Evolutionary conservation across 495 filamentous ascomycete species (phyloP).

Genomic region (Sphaerosporella brunnea): DNA sequence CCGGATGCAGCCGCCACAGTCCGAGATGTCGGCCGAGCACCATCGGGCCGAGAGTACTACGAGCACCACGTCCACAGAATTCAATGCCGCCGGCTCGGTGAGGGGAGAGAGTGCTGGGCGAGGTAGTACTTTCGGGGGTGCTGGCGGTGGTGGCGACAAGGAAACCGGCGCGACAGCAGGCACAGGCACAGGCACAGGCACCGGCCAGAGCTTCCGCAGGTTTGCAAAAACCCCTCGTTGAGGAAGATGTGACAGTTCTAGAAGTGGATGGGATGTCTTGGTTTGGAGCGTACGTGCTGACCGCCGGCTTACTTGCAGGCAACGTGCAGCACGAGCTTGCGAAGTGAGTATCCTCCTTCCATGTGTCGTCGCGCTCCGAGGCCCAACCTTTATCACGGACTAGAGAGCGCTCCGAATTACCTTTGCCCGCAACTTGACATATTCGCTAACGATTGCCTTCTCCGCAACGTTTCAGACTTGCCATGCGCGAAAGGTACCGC

Average conservation of each 20-base stretch:
- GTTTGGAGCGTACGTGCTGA: too few species aligned
- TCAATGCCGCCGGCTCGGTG: not conserved
- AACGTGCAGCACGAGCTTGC: conserved; percentile 85
- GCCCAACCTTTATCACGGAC: not conserved
- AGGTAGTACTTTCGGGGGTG: not conserved
- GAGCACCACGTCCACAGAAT: conserved; percentile 1
- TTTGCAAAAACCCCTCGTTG: too few species aligned
- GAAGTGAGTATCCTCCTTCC: conserved; percentile 46
- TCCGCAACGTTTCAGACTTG: conserved; percentile 46
- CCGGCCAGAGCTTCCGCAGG: conserved; percentile 7
- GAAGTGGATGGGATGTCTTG: too few species aligned
- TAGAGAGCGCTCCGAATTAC: too few species aligned
- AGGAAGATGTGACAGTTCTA: too few species aligned
- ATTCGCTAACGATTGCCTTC: conserved; percentile 15
- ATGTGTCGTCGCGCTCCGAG: too few species aligned
- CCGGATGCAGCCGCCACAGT: too few species aligned
- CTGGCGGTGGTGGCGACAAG: not conserved
- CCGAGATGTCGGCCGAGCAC: not conserved
- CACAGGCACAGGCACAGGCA: not conserved
- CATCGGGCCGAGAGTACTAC: conserved; percentile 2
- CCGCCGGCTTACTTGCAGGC: conserved; percentile 38
- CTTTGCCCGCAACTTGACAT: too few species aligned
- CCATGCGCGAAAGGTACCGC: conserved; percentile 72
- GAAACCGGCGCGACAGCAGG: too few species aligned
- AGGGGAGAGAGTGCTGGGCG: not conserved